Percentiles rank a stretch among this genome's conserved stretches.
These are phyloP conservation scores for Fusarium aywerte DNA, from an alignment of 2,329 filamentous ascomycete genomes.

Conservation along the genomic window DNA sequence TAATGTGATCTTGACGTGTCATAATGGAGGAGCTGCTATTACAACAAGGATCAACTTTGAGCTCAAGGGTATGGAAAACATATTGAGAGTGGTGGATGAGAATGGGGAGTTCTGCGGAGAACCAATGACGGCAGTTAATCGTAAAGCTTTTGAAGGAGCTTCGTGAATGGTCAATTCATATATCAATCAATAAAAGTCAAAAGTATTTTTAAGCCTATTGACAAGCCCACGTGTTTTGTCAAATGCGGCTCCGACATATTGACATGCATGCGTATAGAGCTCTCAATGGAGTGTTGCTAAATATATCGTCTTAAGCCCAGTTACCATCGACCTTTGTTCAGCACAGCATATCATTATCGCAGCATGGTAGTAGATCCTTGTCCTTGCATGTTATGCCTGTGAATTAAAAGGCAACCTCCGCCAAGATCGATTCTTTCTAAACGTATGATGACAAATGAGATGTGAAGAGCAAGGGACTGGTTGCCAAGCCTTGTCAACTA, in stretches of 20 bases:
- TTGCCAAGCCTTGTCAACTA: no score
- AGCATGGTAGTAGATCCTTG: no score
- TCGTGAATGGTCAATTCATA: neutral
- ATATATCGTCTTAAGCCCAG: neutral
- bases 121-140: constrained; percentile 32
- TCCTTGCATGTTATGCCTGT: no score
- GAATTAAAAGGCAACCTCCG: neutral
- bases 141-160: neutral
- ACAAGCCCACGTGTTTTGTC: no score
- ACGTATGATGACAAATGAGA: no score
- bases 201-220: no score
- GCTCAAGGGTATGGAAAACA: constrained; percentile 40
- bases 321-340: neutral
- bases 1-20: constrained; percentile 53
- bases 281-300: neutral
- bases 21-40: constrained; percentile 53
- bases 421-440: no score
- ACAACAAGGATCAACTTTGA: constrained; percentile 56
- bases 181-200: neutral
- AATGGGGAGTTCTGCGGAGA: constrained; percentile 29
- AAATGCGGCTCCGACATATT: neutral
- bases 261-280: neutral
- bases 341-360: neutral
- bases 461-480: no score
- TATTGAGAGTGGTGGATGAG: constrained; percentile 38